Evolutionary conservation across 2,329 filamentous ascomycete species (phyloP), one percentile per base, ranked within the genome.

Genomic region (Hypoxylon sp.): DNA sequence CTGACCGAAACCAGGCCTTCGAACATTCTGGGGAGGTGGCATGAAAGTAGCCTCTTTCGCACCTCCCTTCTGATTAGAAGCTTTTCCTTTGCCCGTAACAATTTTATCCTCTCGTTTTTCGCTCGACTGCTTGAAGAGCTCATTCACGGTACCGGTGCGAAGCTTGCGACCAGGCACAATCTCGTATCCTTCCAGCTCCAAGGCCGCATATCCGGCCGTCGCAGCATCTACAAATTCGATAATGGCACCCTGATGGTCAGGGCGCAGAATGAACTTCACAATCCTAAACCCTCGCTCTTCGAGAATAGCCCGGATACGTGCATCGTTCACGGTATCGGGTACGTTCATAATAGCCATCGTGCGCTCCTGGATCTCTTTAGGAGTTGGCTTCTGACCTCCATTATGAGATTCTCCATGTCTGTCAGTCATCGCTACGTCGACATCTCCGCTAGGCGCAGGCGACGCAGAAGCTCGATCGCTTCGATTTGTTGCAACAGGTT

Each of bases 321-420:
- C 88, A 74, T 97, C 93, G 70, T 96, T 97, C 73, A 98, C 88
- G 0, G 94, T 98, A 74, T 98, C 96, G 0, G 96, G 93, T 0
- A 99, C 83, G 67, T 94, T 91, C 79, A 97, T 87, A 27, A 99
- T 82, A 8, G 90, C 91, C 52, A 98, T 85, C 0, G 92, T 96
- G 55, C 93, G 89, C 52, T 89, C 87, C 29, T 83, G 78, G 19
- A 87, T 85, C 14, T 88, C 84, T 5, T 77, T 77, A 6, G 81
- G 78, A 0, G 84, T 82, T 16, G 83, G 81, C 11, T 75, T 74
- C 14, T 74, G 45, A 71, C 41, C 12, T 61, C 63, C 39, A 62
- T 65, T 32, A 25, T 54, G n/a, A 29, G 50, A 11, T 64, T 72
- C 59, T 43, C 60, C 62, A 23, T 60, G 67, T 23, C 71, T 67